These are phyloP conservation scores for Tulasnella sp. DNA, from an alignment of 768 basidiomycete species.

Conservation along the genomic window DNA sequence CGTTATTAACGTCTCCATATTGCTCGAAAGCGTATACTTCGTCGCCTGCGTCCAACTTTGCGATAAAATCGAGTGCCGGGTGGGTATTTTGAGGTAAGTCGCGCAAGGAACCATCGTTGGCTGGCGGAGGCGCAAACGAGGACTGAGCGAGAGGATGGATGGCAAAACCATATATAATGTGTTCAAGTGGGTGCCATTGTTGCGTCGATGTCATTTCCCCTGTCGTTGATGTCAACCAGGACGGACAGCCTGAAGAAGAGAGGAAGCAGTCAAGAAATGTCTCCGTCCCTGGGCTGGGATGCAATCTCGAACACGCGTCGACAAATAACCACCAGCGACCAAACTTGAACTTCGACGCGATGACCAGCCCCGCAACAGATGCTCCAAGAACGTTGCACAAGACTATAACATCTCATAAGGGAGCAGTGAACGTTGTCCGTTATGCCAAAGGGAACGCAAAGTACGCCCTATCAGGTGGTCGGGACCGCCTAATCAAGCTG, in stretches of 20 bases:
- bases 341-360: background rate
- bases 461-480: slow-evolving; percentile 88
- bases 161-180: slow-evolving; percentile 86
- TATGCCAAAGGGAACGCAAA: slow-evolving; percentile 84
- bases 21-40: slow-evolving; percentile 96
- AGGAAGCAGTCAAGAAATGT: slow-evolving; percentile 5
- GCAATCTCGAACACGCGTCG: slow-evolving; percentile 2
- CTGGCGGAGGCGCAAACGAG: slow-evolving; percentile 50
- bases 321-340: background rate
- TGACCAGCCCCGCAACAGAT: slow-evolving; percentile 3
- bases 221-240: slow-evolving; percentile 1
- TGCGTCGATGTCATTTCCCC: background rate
- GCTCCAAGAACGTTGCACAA: slow-evolving; percentile 47
- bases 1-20: slow-evolving; percentile 68
- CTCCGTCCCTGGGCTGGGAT: slow-evolving; percentile 12
- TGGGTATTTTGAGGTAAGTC: slow-evolving; percentile 27
- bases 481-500: slow-evolving; percentile 78
- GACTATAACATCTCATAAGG: slow-evolving; percentile 62
- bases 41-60: slow-evolving; percentile 87
- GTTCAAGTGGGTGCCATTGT: slow-evolving; percentile 56
- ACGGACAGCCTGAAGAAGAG: background rate
- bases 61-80: slow-evolving; percentile 28
- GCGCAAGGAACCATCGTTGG: slow-evolving; percentile 28
- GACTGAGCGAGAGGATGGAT: slow-evolving; percentile 73
- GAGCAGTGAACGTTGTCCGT: slow-evolving; percentile 81